These are phyloP conservation scores for Cadophora malorum DNA, from an alignment of 2,329 filamentous ascomycete species.

Conservation along the genomic window DNA sequence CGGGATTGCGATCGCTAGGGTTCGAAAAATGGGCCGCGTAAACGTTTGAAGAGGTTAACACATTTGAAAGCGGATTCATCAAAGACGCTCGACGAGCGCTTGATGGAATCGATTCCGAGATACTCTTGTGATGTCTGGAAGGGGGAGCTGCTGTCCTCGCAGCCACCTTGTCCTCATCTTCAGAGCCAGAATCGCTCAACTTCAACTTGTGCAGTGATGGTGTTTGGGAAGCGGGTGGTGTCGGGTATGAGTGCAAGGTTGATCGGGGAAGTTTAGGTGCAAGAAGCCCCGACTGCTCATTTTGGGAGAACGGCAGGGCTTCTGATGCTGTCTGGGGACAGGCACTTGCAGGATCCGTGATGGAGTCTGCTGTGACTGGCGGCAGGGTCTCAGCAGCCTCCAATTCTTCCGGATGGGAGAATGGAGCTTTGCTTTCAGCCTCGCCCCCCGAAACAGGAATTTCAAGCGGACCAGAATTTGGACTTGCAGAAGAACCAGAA, in stretches of 20 bases:
- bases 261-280: slow-evolving; percentile 35
- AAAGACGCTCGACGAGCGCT: slow-evolving; percentile 53
- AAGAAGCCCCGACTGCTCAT: slow-evolving; percentile 39
- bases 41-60: slow-evolving; percentile 68
- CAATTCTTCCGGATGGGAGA: slow-evolving; percentile 35
- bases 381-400: slow-evolving; percentile 35
- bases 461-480: slow-evolving; percentile 43
- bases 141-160: slow-evolving; percentile 45
- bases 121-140: slow-evolving; percentile 50
- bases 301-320: slow-evolving; percentile 32
- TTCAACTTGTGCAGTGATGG: slow-evolving; percentile 53
- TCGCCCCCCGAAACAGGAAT: slow-evolving; percentile 39
- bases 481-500: slow-evolving; percentile 51
- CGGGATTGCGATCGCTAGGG: slow-evolving; percentile 61
- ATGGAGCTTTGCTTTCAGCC: slow-evolving; percentile 33
- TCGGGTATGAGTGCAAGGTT: slow-evolving; percentile 57
- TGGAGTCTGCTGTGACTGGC: slow-evolving; percentile 40
- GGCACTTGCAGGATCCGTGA: slow-evolving; percentile 37
- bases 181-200: slow-evolving; percentile 49
- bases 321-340: slow-evolving; percentile 36
- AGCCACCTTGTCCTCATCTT: slow-evolving; percentile 47
- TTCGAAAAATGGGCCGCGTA: slow-evolving; percentile 74
- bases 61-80: slow-evolving; percentile 66
- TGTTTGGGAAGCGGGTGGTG: slow-evolving; percentile 60
- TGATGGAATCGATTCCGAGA: slow-evolving; percentile 52